These are phyloP conservation scores for Chlorella sp. DNA, from an alignment of 139 green algal species.

Conservation along the genomic window DNA sequence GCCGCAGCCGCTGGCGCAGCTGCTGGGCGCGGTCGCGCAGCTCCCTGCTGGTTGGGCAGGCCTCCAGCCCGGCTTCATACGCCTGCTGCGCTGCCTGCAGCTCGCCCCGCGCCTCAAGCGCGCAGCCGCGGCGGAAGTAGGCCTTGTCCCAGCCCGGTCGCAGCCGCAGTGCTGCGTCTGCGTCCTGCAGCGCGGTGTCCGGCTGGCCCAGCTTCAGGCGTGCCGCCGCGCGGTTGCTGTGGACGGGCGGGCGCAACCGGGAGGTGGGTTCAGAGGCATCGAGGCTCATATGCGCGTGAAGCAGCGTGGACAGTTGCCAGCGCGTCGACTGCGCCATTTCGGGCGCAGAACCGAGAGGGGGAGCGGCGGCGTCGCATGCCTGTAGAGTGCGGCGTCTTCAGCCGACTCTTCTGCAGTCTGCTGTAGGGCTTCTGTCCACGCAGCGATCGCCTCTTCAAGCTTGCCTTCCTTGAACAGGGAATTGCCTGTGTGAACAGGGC, in stretches of 20 bases:
- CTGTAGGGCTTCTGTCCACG: constrained; percentile 60
- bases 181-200: constrained; percentile 52
- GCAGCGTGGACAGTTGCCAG: background rate
- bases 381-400: background rate
- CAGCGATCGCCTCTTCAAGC: constrained; percentile 38
- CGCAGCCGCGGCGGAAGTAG: constrained; percentile 38
- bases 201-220: constrained; percentile 55
- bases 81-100: constrained; percentile 10
- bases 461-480: constrained; percentile 30
- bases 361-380: background rate
- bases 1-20: background rate
- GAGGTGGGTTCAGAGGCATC: too few relatives aligned
- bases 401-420: constrained; percentile 18
- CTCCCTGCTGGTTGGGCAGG: constrained; percentile 10
- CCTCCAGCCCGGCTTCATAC: background rate
- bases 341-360: background rate
- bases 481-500: too few relatives aligned
- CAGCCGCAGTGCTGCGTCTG: constrained; percentile 43
- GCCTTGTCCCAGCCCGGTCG: constrained; percentile 64
- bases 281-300: background rate
- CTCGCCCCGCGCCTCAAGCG: constrained; percentile 17
- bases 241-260: background rate
- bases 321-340: background rate
- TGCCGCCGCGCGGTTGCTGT: constrained; percentile 60
- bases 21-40: background rate